Conservation (phyloP, 2,329 filamentous ascomycete species). For the Trichoderma atroviride region DNA sequence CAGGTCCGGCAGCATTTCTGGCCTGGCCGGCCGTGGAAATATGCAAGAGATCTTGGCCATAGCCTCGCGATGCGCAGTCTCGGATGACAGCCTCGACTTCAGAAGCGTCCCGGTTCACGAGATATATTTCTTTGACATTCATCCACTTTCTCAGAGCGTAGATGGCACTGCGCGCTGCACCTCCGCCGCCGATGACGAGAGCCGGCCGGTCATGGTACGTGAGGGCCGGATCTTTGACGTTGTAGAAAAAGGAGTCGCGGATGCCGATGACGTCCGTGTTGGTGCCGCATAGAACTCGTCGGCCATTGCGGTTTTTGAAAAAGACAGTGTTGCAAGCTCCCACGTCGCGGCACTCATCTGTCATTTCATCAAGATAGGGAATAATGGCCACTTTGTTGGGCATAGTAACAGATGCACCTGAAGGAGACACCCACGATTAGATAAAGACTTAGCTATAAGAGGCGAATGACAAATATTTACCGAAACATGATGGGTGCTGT, state of each 20-base stretch:
- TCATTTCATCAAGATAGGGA: constrained; percentile 21
- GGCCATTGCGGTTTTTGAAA: constrained; percentile 3
- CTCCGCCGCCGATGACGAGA: constrained; percentile 18
- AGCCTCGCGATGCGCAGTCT: constrained; percentile 14
- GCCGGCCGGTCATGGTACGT: constrained; percentile 12
- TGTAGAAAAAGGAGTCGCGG: constrained; percentile 17
- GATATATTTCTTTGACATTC: constrained; percentile 20
- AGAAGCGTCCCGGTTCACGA: constrained; percentile 9
- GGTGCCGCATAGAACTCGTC: constrained; percentile 15
- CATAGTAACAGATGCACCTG: constrained; percentile 23
- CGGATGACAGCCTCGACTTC: constrained; percentile 17
- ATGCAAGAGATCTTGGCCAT: constrained; percentile 11
- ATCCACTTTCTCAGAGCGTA: constrained; percentile 23
- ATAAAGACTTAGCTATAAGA: not conserved
- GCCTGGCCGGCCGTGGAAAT: constrained; percentile 10
- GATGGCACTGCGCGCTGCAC: constrained; percentile 19
- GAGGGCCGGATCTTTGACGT: constrained; percentile 14
- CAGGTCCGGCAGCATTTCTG: not conserved
- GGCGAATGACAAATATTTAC: not conserved
- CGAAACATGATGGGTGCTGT: constrained; percentile 21
- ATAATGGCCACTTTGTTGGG: constrained; percentile 21
- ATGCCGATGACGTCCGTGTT: constrained; percentile 22
- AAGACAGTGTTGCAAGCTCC: constrained; percentile 24
- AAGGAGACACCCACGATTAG: not conserved
- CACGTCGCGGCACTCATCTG: constrained; percentile 19